phyloP scores from a whole-genome alignment of 2,329 filamentous ascomycete genomes.

The Byssothecium circinans region DNA sequence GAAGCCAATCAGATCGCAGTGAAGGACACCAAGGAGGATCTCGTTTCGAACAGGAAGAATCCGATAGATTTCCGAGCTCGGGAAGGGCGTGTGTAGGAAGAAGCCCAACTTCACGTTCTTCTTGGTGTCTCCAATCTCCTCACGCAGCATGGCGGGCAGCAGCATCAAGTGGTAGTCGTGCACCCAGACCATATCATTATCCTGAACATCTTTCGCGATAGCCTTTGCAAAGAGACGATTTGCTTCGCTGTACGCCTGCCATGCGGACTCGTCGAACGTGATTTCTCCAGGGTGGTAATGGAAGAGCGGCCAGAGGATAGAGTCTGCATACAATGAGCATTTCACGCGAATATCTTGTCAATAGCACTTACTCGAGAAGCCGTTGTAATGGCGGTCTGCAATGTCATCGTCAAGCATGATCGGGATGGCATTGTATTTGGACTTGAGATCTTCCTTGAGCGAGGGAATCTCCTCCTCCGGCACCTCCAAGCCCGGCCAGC shows the following conservation, averaged over 20 bases:
- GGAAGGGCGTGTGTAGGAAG: constrained; percentile 97
- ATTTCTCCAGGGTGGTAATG: constrained; percentile 99
- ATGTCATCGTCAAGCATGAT: constrained; percentile 93
- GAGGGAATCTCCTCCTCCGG: constrained; percentile 77
- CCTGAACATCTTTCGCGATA: constrained; percentile 82
- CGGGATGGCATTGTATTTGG: constrained; percentile 86
- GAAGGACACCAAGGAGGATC: constrained; percentile 81
- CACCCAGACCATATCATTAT: constrained; percentile 95
- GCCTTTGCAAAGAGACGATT: constrained; percentile 90
- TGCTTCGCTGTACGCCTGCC: constrained; percentile 89
- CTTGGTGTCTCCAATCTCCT: constrained; percentile 77
- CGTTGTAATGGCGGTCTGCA: constrained; percentile 95
- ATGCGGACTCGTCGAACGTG: constrained; percentile 93
- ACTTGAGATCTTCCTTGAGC: constrained; percentile 76
- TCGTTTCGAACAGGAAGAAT: constrained; percentile 91
- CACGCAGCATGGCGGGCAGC: constrained; percentile 89
- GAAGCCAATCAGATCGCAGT: constrained; percentile 95
- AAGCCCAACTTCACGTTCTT: constrained; percentile 98
- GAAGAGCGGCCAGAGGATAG: constrained; percentile 97
- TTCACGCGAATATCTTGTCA: neutral
- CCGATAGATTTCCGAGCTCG: constrained; percentile 93
- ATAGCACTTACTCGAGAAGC: constrained; percentile 78
- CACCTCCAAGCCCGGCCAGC: constrained; percentile 92
- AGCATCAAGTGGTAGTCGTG: constrained; percentile 99
- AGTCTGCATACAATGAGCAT: constrained; percentile 57